Evolutionary conservation across 2,329 filamentous ascomycete species (phyloP), one percentile per base, ranked within the genome.

Genomic region (Corynespora cassiicola): DNA sequence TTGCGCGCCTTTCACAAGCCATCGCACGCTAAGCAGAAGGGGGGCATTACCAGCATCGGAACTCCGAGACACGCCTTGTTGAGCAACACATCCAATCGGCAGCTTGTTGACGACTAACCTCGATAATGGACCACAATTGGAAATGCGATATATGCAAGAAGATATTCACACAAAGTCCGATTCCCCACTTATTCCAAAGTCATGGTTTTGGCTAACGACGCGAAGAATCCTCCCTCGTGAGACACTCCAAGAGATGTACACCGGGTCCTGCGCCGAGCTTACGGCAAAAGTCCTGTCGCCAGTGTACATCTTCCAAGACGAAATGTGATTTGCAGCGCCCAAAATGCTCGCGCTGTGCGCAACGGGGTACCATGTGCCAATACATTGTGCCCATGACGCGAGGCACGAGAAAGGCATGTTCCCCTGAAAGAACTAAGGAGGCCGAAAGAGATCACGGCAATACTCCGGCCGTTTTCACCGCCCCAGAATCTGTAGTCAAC

Each of bases 241-340:
- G 51, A 26, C 51, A 54, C 25, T 45, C 49, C 5, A 50, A 44
- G 40, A 36, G 48, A 31, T 52, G 51, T 32, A 42, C 42, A 18
- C 46, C 43, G 25, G 47, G 47, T 10, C 50, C 47, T 11, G 42
- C 47, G 7, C 47, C 47, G 10, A 47, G 39, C 24, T 25, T 54
- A 16, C 36, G 52, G 10, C 50, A 56, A 39, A 56, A 56, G 34
- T 45, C 44, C 12, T 56, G 52, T 40, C 34, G 45, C 15, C 35
- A 42, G 25, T 56, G 52, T 36, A 52, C 52, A 14, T 41, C 4
- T 25, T 47, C 52, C 15, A 56, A 56, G 30, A 46, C 47, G 16
- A 41, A 42, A 26, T 56, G 52, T 31, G 38, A 54, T 29, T 30
- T 56, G 27, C 30, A 32, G 31, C 50, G 47, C 9, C 52, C 52